These are phyloP conservation scores for Aechmea fasciata DNA, from an alignment of 176 grass and related monocot species.

Conservation along the genomic window DNA sequence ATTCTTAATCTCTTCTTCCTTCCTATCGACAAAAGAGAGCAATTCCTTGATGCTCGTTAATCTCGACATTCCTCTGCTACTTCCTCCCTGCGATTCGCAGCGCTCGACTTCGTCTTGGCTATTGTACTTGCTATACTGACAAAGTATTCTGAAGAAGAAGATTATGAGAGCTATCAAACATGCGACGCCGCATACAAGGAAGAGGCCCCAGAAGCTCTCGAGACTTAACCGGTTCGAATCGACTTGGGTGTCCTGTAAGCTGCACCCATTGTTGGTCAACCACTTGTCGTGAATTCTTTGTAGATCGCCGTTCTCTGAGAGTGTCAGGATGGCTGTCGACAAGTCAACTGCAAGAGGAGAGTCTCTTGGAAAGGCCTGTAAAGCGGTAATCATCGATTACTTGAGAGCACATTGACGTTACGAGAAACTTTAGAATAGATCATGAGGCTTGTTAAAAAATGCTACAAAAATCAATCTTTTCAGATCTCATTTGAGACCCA, in stretches of 20 bases:
- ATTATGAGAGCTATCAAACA: conserved; percentile 55
- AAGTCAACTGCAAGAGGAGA: conserved; percentile 72
- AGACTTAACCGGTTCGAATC: conserved; percentile 39
- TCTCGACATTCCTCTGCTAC: conserved; percentile 29
- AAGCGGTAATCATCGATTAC: background rate
- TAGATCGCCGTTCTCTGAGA: conserved; percentile 90
- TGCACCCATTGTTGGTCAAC: conserved; percentile 36
- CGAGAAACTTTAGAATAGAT: background rate
- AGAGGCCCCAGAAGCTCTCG: conserved; percentile 74
- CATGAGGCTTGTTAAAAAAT: too few relatives aligned
- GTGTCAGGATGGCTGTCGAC: conserved; percentile 81
- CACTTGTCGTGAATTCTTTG: conserved; percentile 96
- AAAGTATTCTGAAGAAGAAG: conserved; percentile 46
- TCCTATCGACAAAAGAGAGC: conserved; percentile 69
- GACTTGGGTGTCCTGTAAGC: conserved; percentile 10
- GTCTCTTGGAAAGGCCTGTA: conserved; percentile 85
- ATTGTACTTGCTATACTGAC: conserved; percentile 51
- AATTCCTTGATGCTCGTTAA: conserved; percentile 54
- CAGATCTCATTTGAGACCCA: too few relatives aligned
- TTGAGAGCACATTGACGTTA: background rate
- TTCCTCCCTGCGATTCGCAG: conserved; percentile 25
- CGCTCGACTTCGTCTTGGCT: conserved; percentile 16
- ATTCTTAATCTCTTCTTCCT: conserved; percentile 65
- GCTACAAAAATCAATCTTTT: too few relatives aligned
- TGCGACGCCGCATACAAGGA: conserved; percentile 61